Conservation (phyloP, 164 flowering plant species). For the Hamamelis virginiana region DNA sequence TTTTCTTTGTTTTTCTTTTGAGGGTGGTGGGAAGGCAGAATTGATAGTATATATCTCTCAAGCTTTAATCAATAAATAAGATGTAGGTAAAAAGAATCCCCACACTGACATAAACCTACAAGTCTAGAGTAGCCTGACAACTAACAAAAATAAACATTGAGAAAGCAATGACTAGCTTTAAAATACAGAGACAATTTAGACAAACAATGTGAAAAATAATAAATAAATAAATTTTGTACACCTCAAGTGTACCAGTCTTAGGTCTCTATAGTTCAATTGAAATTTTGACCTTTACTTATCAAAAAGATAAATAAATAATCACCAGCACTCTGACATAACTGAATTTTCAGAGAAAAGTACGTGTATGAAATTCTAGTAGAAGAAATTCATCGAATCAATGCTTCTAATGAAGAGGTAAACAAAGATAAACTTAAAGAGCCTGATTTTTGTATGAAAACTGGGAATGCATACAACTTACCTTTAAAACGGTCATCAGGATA, state of each 20-base stretch:
- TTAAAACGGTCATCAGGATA: slow-evolving; percentile 94
- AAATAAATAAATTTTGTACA: too few relatives aligned
- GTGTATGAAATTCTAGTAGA: not conserved
- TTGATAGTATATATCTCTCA: not conserved
- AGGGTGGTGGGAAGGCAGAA: not conserved
- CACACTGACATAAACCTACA: too few relatives aligned
- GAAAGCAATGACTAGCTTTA: not conserved
- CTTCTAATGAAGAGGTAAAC: not conserved
- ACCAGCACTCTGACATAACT: not conserved
- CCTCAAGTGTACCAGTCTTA: too few relatives aligned
- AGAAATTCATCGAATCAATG: not conserved
- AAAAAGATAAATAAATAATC: too few relatives aligned
- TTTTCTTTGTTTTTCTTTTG: not conserved
- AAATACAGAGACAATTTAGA: too few relatives aligned
- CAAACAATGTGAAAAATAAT: too few relatives aligned
- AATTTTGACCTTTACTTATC: too few relatives aligned
- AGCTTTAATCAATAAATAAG: not conserved
- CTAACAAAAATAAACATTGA: not conserved
- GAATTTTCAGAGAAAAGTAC: not conserved
- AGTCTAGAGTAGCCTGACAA: not conserved
- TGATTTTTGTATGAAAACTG: not conserved
- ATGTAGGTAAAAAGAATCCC: too few relatives aligned
- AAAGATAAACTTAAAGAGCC: not conserved
- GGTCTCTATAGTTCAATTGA: too few relatives aligned
- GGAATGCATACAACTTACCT: slow-evolving; percentile 45